phyloP scores from a whole-genome alignment of 2,329 filamentous ascomycete genomes.

The Neodidymelliopsis sp. region DNA sequence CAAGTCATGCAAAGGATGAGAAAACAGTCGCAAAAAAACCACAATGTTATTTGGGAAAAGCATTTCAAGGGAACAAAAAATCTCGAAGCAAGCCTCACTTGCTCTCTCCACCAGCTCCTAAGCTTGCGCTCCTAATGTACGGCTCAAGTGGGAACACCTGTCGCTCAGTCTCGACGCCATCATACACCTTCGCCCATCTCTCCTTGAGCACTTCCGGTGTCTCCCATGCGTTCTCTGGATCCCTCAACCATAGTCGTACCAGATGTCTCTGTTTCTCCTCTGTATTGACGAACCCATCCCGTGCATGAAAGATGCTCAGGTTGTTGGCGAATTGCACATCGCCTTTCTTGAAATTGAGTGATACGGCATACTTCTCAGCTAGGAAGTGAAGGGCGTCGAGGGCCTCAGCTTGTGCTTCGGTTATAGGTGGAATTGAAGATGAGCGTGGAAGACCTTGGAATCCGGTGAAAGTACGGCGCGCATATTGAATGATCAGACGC shows the following conservation, averaged over 20 bases:
- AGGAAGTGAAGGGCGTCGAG: conserved; percentile 57
- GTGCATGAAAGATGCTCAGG: conserved; percentile 59
- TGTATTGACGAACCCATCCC: conserved; percentile 56
- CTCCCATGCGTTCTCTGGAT: conserved; percentile 56
- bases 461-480: conserved; percentile 53
- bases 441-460: conserved; percentile 64
- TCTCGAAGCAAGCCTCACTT: conserved; percentile 2
- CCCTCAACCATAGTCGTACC: conserved; percentile 57
- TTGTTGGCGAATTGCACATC: conserved; percentile 63
- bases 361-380: conserved; percentile 49
- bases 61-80: no score
- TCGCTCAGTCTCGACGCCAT: conserved; percentile 59
- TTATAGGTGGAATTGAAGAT: conserved; percentile 61
- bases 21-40: no score
- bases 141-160: conserved; percentile 64
- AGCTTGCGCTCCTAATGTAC: conserved; percentile 31
- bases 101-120: conserved; percentile 14
- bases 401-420: conserved; percentile 55
- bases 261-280: conserved; percentile 54
- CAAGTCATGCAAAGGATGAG: no score
- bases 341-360: conserved; percentile 50
- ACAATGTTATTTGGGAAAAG: no score
- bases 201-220: conserved; percentile 50
- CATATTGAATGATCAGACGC: conserved; percentile 50
- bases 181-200: conserved; percentile 63